Conservation (phyloP, 1,284 basidiomycete genomes). For the Tremellales sp. region DNA sequence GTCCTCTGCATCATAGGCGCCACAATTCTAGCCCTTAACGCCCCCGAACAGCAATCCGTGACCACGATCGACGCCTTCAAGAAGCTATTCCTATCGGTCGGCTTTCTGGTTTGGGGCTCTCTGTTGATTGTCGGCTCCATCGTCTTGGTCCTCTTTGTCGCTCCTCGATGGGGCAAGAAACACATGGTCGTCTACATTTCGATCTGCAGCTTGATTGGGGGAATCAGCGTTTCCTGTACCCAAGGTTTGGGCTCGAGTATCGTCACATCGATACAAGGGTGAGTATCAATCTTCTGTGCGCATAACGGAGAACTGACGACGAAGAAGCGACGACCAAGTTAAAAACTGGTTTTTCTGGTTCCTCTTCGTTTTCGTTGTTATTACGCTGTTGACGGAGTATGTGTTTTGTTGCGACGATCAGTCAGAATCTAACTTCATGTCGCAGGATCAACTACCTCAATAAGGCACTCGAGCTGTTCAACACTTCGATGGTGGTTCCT, state of each 20-base stretch:
- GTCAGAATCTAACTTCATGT: conserved; percentile 4
- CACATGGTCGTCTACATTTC: conserved; percentile 94
- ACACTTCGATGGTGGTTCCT: conserved; percentile 75
- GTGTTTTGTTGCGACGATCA: conserved; percentile 5
- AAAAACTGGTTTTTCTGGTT: conserved; percentile 78
- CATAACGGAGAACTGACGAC: not conserved
- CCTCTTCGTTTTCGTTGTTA: conserved; percentile 73
- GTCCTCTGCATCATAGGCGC: conserved; percentile 79
- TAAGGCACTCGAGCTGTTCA: conserved; percentile 92
- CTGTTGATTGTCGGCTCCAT: conserved; percentile 32
- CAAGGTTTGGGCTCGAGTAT: conserved; percentile 91
- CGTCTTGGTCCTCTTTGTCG: conserved; percentile 41
- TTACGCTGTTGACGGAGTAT: conserved; percentile 59
- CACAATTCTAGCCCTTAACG: conserved; percentile 58
- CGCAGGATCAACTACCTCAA: conserved; percentile 88
- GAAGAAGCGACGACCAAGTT: conserved; percentile 42
- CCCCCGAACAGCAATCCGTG: conserved; percentile 73
- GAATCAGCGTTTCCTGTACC: conserved; percentile 92
- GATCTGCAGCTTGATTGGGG: conserved; percentile 94
- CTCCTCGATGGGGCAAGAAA: conserved; percentile 73
- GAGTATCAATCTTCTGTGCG: conserved; percentile 49
- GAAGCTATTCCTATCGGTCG: conserved; percentile 75
- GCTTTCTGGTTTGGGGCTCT: conserved; percentile 72
- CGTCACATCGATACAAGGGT: conserved; percentile 75
- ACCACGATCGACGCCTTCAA: conserved; percentile 78